Base-by-base conservation (phyloP, 805 yeast species). In the Candida orba region DNA sequence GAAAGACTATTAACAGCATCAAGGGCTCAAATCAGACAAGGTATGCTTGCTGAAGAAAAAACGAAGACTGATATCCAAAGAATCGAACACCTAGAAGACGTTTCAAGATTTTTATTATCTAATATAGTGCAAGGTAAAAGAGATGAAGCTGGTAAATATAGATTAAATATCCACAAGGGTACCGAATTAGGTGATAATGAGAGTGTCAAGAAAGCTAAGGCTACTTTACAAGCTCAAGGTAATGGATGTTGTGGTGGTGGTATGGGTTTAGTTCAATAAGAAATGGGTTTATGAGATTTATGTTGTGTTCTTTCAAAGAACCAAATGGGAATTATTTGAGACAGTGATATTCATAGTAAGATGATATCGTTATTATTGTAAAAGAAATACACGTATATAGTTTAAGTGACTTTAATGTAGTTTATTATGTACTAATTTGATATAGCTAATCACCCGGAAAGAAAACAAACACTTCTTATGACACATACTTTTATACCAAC, bases 111-210 rank as follows among this genome's bases (percentile, higher is more conserved):
- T 50, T 67, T 91, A 45, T 69, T 75, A 39, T 69, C 72, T 46
- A 91, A 91, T 61, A 71, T 91, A n/a, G 97, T 91, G 4, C 99
- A 91, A 65, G 98, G 95, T 8, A 68, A 65, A 48, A 72, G 65
- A 52, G 62, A 56, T 2, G 67, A 62, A 2, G 67, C 67, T 14
- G 73, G 69, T 3, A 72, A 66, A 39, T 77, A 71, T 56, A 62
- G 65, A 40, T 69, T 91, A 54, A 82, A 82, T 52, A 80, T 91
- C 52, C 96, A 88, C 58, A 65, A 76, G 39, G 78, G 83, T 39
- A 85, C 95, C 0, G 98, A 91, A 63, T 68, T 91, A 41, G 98
- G 97, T 17, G 96, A 89, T 58, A 91, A 91, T 60, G 95, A 89
- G 31, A 72, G 79, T 37, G 73, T 86, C 52, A 84, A 82, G 60